Evolutionary conservation across 306 rosid species (phyloP), one percentile per base, ranked within the genome.

Genomic region (Styphnolobium japonicum): DNA sequence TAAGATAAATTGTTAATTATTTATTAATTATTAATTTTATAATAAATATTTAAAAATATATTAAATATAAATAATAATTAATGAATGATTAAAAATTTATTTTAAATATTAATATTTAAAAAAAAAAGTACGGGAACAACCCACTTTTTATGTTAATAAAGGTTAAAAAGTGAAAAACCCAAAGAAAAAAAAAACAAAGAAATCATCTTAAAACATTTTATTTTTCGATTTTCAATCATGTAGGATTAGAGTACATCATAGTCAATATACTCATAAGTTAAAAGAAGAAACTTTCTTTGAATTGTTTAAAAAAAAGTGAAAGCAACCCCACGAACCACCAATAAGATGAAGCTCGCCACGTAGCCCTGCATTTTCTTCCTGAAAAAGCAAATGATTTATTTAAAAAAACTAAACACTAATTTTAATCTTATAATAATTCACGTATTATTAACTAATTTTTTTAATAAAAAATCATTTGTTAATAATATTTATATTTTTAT

Each of bases 331-430:
- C 64, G 43, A 52, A 65, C 11, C 65, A 8, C 77, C 62, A 67
- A 51, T 68, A 6, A 46, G 49, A 52, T 40, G 34, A 18, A 49
- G 53, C 19, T 10, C 6, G 53, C 81, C 86, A 83, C 67, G 82
- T 62, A 8, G 22, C 15, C 6, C 0, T 1, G 71, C 16, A 77
- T n/a, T 69, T 39, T 63, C 71, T 45, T 49, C 42, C 64, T 25
- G 34, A 67, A 77, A 84, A 80, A 71, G 78, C 31, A 46, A 74
- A 6, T 3, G n/a, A n/a, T n/a, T n/a, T n/a, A n/a, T n/a, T n/a
- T n/a, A n/a, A n/a, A n/a, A n/a, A n/a, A n/a, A n/a, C n/a, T n/a
- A n/a, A n/a, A n/a, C n/a, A n/a, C n/a, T n/a, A n/a, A n/a, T n/a
- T n/a, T n/a, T n/a, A n/a, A n/a, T n/a, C n/a, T n/a, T n/a, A n/a